phyloP scores from a whole-genome alignment of 1,139 yeast genomes.

The Pichia sp. region DNA sequence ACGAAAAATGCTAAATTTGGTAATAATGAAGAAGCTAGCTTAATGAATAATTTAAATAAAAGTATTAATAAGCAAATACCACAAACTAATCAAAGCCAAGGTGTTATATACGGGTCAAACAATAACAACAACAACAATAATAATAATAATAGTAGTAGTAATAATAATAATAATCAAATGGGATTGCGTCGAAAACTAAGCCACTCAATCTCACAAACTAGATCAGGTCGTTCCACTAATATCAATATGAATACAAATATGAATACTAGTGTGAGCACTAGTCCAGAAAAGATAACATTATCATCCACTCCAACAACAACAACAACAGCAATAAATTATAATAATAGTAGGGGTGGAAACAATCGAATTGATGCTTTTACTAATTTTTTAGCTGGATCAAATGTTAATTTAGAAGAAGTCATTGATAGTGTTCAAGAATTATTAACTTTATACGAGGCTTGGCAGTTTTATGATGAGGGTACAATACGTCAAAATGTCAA shows the following conservation, averaged over 20 bases:
- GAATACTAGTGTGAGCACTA: neutral
- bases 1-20: neutral
- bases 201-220: neutral
- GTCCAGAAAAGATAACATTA: neutral
- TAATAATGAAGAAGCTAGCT: too few relatives aligned
- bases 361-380: constrained; percentile 37
- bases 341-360: neutral
- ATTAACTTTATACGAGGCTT: constrained; percentile 67
- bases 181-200: constrained; percentile 11
- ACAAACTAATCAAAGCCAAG: too few relatives aligned
- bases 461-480: constrained; percentile 77
- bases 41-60: too few relatives aligned
- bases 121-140: too few relatives aligned
- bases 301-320: neutral
- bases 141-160: neutral
- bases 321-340: too few relatives aligned
- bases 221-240: neutral
- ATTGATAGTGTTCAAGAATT: constrained; percentile 79
- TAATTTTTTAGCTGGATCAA: constrained; percentile 64
- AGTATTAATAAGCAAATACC: too few relatives aligned
- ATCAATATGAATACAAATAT: too few relatives aligned
- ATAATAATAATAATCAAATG: neutral
- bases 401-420: constrained; percentile 67
- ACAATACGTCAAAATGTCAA: constrained; percentile 24
- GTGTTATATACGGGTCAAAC: too few relatives aligned